phyloP scores from a whole-genome alignment of 805 yeast genomes.

The Debaryomyces castellii region DNA sequence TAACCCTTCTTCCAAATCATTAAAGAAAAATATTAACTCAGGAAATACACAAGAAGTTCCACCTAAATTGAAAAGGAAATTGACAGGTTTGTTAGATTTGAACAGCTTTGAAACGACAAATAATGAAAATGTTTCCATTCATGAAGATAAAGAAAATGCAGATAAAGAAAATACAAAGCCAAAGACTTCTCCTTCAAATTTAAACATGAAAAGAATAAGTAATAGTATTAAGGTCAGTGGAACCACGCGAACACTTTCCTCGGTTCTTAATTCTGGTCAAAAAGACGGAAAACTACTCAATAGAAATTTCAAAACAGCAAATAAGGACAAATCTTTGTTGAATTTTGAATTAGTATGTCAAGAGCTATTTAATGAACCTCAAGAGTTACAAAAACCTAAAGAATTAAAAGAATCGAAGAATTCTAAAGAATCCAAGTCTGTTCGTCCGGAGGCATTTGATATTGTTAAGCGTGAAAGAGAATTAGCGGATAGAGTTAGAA shows the following conservation, averaged over 20 bases:
- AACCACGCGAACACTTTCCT: background rate
- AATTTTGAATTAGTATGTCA: slow-evolving; percentile 33
- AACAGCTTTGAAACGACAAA: slow-evolving; percentile 7
- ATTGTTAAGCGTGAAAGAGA: slow-evolving; percentile 15
- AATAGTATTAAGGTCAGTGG: background rate
- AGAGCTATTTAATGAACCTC: slow-evolving; percentile 27
- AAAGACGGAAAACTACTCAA: background rate
- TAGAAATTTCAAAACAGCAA: slow-evolving; percentile 7
- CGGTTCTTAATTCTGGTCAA: background rate
- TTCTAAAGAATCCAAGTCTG: background rate
- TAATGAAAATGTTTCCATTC: background rate
- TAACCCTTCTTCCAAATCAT: slow-evolving; percentile 17
- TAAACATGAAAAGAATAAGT: background rate
- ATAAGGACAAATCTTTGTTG: slow-evolving; percentile 23
- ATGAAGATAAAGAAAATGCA: background rate
- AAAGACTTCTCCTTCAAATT: background rate
- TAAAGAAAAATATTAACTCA: slow-evolving; percentile 12
- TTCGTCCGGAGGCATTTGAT: background rate
- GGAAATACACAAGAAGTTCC: slow-evolving; percentile 13
- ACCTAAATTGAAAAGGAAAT: slow-evolving; percentile 15
- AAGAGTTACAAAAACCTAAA: slow-evolving; percentile 1
- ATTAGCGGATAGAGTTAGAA: slow-evolving; percentile 19
- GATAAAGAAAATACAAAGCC: background rate
- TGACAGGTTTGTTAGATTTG: slow-evolving; percentile 15
- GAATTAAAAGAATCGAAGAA: too few relatives aligned